phyloP scores from a whole-genome alignment of 2,329 filamentous ascomycete genomes.

The Bipolaris cookei region DNA sequence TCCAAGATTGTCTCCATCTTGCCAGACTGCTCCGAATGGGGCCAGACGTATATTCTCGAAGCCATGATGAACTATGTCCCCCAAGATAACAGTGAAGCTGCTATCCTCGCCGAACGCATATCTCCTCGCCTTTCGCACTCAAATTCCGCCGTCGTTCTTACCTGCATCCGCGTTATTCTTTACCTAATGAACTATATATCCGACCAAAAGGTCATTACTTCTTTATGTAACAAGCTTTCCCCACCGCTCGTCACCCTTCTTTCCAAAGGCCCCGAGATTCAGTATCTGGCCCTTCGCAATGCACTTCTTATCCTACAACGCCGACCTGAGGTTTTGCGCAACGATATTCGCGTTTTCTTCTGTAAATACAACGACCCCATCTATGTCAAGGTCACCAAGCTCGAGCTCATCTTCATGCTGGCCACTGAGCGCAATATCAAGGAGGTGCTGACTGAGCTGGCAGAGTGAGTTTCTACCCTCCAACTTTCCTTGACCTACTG shows the following conservation, averaged over 20 bases:
- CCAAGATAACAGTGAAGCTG: constrained; percentile 85
- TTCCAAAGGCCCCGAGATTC: constrained; percentile 96
- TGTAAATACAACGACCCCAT: constrained; percentile 99
- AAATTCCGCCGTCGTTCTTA: constrained; percentile 94
- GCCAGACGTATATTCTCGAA: constrained; percentile 97
- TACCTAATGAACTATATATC: constrained; percentile 99
- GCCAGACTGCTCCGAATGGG: constrained; percentile 98
- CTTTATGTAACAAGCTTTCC: constrained; percentile 89
- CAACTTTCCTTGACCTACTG: not conserved
- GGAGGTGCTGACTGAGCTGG: constrained; percentile 89
- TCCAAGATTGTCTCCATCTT: constrained; percentile 98
- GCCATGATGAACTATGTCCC: constrained; percentile 98
- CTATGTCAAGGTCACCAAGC: constrained; percentile 98
- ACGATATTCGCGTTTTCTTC: constrained; percentile 98
- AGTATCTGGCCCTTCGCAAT: constrained; percentile 93
- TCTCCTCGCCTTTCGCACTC: constrained; percentile 95
- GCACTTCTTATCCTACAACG: constrained; percentile 92
- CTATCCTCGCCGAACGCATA: constrained; percentile 89
- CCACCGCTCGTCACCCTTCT: constrained; percentile 93
- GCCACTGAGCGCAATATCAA: constrained; percentile 95
- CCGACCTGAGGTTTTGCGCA: constrained; percentile 88
- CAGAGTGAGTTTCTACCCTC: constrained; percentile 68
- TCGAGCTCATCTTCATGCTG: constrained; percentile 99
- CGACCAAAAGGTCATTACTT: constrained; percentile 85
- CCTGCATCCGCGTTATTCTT: constrained; percentile 92